Base-by-base conservation (phyloP, 768 basidiomycete genomes). In the Mycena galericulata region DNA sequence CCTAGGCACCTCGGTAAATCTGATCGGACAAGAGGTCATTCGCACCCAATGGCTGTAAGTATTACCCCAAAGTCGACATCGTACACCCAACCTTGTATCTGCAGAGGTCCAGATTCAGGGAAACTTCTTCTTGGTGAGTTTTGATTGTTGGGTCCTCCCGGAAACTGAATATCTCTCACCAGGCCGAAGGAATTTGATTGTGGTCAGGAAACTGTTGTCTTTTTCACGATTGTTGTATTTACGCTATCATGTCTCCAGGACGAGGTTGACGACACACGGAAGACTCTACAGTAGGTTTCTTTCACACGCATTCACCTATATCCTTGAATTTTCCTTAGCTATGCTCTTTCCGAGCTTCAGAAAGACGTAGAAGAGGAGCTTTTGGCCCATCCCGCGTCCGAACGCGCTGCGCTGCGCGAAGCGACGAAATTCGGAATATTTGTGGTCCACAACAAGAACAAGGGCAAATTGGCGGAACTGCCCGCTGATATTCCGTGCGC, bases 41-140 rank as follows among this genome's bases (percentile, higher is more conserved):
- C 88, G 97, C 61, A 99, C 97, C 18, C 98, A 99, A 79, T 99
- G 98, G 98, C 83, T 99, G 93, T 94, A 78, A 77, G 92, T 82
- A 22, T 62, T 55, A 18, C 45, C 38, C 32, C 54, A 41, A 64
- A 43, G 51, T 56, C 59, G 27, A 50, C 47, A 56, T 41, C 38
- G 26, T 46, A 64, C 60, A 20, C 67, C 50, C 54, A 49, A 70
- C 40, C 49, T 55, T 20, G 40, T 26, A 29, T 59, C 26, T 69
- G 47, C 71, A 92, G 90, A 43, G 91, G 91, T 15, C 86, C 90
- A 2, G 87, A 93, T 62, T 77, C 90, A 0, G 88, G 87, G 40
- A 89, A 90, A 73, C 80, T 88, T 17, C 83, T 99, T 20, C 80
- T 98, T 46, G 97, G 98, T 41, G 86, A 91, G 72, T 45, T 65